These are phyloP conservation scores for Thalassiosira mediterranea DNA, from an alignment of 352 stramenopile genomes.

Conservation along the genomic window DNA sequence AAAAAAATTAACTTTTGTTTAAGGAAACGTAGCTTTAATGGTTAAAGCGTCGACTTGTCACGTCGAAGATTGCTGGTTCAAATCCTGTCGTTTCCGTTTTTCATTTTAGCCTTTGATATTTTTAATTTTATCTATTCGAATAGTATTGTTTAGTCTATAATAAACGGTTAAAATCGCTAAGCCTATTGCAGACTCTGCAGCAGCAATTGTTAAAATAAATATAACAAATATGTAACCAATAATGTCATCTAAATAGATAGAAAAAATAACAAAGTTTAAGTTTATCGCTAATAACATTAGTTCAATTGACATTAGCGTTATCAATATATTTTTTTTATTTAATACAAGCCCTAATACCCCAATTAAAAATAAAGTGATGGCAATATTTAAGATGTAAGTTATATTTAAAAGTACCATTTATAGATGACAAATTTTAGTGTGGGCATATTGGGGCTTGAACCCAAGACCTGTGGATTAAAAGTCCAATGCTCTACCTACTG, in stretches of 20 bases:
- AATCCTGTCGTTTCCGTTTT: constrained; percentile 52
- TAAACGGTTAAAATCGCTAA: constrained; percentile 62
- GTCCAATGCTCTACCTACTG: constrained; percentile 67
- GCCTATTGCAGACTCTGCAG: constrained; percentile 42
- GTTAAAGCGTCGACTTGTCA: constrained; percentile 55
- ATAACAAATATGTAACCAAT: constrained; percentile 55
- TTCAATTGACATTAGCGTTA: constrained; percentile 64
- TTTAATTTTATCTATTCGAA: constrained; percentile 59
- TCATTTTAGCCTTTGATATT: constrained; percentile 50
- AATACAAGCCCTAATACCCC: constrained; percentile 44
- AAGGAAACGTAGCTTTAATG: constrained; percentile 41
- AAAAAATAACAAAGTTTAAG: constrained; percentile 70
- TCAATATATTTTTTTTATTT: constrained; percentile 66
- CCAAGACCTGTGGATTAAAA: constrained; percentile 66
- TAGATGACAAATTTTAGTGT: constrained; percentile 22
- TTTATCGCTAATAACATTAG: constrained; percentile 65
- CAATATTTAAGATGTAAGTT: constrained; percentile 66
- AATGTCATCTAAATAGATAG: constrained; percentile 65
- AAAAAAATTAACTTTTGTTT: constrained; percentile 42
- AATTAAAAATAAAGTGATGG: constrained; percentile 58
- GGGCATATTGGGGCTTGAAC: constrained; percentile 62
- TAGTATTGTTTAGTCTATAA: constrained; percentile 61
- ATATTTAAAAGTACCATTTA: constrained; percentile 64
- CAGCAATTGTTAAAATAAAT: constrained; percentile 44
- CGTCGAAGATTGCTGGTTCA: constrained; percentile 52